Evolutionary conservation across 352 stramenopile genomes (phyloP).

Genomic region (Phytophthora lateralis): DNA sequence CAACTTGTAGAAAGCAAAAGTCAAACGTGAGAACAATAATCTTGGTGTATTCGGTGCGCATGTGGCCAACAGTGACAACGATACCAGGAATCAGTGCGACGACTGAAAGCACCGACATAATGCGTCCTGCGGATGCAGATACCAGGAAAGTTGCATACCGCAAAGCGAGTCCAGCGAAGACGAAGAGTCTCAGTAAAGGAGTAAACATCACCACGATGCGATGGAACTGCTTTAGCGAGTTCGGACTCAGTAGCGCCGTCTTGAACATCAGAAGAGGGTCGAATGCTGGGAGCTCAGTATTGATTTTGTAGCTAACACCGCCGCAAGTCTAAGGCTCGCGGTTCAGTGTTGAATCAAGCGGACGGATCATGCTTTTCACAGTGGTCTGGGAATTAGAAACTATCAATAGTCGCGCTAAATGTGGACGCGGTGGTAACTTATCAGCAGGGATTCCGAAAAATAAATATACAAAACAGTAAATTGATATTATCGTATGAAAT

Average conservation of each 20-base stretch:
- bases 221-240: slow-evolving; percentile 4
- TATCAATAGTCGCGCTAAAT: slow-evolving; percentile 1
- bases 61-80: neutral
- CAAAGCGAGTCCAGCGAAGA: neutral
- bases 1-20: slow-evolving; percentile 13
- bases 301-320: slow-evolving; percentile 7
- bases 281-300: slow-evolving; percentile 3
- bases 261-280: slow-evolving; percentile 7
- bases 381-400: neutral
- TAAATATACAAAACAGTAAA: too few species aligned
- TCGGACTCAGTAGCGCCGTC: slow-evolving; percentile 3
- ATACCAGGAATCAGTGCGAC: slow-evolving; percentile 8
- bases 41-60: slow-evolving; percentile 15
- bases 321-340: neutral
- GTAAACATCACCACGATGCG: neutral
- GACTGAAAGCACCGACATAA: slow-evolving; percentile 8
- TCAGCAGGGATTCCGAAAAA: too few species aligned
- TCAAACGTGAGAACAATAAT: slow-evolving; percentile 17
- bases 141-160: slow-evolving; percentile 6
- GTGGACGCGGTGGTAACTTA: neutral
- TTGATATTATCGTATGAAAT: too few species aligned
- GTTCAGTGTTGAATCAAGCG: neutral
- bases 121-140: slow-evolving; percentile 1
- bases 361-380: slow-evolving; percentile 7
- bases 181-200: neutral